phyloP scores from a whole-genome alignment of 1,284 basidiomycete genomes.

The Inonotus hispidus region DNA sequence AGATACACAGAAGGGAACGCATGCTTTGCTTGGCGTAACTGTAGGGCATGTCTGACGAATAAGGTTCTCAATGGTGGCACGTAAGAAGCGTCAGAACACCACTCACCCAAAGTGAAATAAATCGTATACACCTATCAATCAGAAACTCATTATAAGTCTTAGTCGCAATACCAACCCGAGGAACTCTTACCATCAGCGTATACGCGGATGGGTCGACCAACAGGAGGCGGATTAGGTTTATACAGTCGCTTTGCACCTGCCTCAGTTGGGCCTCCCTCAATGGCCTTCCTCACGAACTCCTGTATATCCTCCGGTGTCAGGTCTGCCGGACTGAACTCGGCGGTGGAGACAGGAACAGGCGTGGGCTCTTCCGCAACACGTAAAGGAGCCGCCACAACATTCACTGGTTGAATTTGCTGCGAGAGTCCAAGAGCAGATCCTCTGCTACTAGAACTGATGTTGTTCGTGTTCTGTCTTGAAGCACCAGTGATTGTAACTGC shows the following conservation, averaged over 20 bases:
- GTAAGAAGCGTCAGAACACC: conserved; percentile 1
- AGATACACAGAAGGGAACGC: conserved; percentile 88
- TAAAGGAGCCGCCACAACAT: conserved; percentile 19
- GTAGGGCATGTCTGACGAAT: conserved; percentile 69
- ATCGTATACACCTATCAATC: conserved; percentile 76
- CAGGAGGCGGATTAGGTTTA: conserved; percentile 81
- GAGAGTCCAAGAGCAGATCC: neutral
- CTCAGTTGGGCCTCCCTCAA: conserved; percentile 40
- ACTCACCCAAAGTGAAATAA: conserved; percentile 89
- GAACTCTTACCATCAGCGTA: conserved; percentile 80
- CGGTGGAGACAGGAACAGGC: conserved; percentile 35
- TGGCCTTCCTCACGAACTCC: conserved; percentile 57
- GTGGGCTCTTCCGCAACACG: conserved; percentile 38
- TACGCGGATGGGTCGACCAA: conserved; percentile 77
- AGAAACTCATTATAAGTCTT: conserved; percentile 17
- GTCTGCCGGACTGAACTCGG: conserved; percentile 57
- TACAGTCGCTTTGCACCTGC: conserved; percentile 55
- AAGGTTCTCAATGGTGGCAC: conserved; percentile 15
- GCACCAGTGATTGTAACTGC: conserved; percentile 18
- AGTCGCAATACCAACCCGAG: neutral
- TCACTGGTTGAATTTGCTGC: conserved; percentile 5
- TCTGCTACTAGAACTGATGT: neutral
- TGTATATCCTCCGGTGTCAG: conserved; percentile 71
- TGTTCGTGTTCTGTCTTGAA: neutral
- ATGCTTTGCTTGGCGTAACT: conserved; percentile 92